These are phyloP conservation scores for Silene conica DNA, from an alignment of 148 eudicot genomes.

Conservation along the genomic window DNA sequence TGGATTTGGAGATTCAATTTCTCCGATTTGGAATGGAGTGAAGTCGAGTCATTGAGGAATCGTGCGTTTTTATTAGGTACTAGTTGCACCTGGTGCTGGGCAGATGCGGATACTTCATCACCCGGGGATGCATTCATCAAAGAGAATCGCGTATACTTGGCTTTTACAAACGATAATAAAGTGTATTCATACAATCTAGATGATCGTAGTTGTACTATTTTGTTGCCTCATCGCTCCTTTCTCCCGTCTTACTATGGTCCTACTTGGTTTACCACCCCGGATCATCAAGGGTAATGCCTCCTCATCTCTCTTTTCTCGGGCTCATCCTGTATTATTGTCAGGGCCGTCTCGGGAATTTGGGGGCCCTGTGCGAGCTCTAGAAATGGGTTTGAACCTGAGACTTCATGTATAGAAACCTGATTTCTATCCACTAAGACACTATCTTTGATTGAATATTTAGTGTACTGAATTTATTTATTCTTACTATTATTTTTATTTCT, in stretches of 20 bases:
- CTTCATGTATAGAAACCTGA: too few species aligned
- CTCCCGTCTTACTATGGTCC: background rate
- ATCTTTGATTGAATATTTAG: too few species aligned
- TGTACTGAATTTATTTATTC: too few species aligned
- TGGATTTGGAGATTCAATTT: background rate
- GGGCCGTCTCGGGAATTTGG: too few species aligned
- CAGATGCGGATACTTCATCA: background rate
- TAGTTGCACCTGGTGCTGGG: conserved; percentile 7
- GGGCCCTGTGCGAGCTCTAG: too few species aligned
- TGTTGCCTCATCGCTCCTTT: background rate
- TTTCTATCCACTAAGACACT: too few species aligned
- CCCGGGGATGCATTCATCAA: background rate
- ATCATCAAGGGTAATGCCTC: background rate
- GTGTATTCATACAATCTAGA: conserved; percentile 1
- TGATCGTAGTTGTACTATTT: background rate
- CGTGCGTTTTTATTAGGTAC: background rate
- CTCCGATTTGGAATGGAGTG: too few species aligned
- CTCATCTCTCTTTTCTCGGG: background rate
- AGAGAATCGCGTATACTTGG: conserved; percentile 6
- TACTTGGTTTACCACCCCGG: background rate
- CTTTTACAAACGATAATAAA: background rate
- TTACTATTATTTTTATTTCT: too few species aligned
- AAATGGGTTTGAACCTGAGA: too few species aligned
- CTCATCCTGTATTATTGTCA: too few species aligned
- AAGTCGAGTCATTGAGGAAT: background rate